Evolutionary conservation across 164 flowering plant genomes (phyloP).

Genomic region (Vitis rupestris): DNA sequence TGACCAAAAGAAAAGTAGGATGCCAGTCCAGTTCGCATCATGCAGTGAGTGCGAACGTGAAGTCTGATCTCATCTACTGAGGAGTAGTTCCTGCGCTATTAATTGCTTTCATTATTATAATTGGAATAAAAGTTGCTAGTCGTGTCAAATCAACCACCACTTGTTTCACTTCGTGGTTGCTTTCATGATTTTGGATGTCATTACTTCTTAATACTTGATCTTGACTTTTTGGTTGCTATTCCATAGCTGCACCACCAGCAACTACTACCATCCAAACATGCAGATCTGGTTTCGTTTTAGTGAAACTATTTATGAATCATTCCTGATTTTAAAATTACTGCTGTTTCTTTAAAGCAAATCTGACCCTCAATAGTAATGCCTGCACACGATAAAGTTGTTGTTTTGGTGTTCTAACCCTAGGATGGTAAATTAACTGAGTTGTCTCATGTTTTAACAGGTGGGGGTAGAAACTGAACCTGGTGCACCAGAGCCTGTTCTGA

Average conservation of each 20-base stretch:
- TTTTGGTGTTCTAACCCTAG: background rate
- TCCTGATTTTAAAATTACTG: too few relatives aligned
- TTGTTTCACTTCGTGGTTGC: background rate
- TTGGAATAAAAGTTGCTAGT: background rate
- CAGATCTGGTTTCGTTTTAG: background rate
- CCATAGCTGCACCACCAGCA: too few relatives aligned
- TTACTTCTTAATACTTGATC: background rate
- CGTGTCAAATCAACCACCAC: background rate
- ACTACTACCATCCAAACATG: background rate
- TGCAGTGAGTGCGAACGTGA: too few relatives aligned
- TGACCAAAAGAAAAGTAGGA: too few relatives aligned
- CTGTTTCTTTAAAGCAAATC: too few relatives aligned
- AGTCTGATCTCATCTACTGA: too few relatives aligned
- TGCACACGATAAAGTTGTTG: background rate
- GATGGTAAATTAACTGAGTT: background rate
- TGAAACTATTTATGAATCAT: background rate
- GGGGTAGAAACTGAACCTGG: conserved; percentile 10
- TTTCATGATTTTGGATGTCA: background rate
- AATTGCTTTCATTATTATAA: background rate
- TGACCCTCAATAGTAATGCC: background rate
- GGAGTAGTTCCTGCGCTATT: too few relatives aligned
- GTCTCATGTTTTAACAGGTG: background rate
- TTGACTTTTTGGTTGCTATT: background rate
- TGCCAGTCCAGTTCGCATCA: too few relatives aligned
- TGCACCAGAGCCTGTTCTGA: background rate